phyloP scores from a whole-genome alignment of 305 asterid genomes.

The Solanum hybrid region DNA sequence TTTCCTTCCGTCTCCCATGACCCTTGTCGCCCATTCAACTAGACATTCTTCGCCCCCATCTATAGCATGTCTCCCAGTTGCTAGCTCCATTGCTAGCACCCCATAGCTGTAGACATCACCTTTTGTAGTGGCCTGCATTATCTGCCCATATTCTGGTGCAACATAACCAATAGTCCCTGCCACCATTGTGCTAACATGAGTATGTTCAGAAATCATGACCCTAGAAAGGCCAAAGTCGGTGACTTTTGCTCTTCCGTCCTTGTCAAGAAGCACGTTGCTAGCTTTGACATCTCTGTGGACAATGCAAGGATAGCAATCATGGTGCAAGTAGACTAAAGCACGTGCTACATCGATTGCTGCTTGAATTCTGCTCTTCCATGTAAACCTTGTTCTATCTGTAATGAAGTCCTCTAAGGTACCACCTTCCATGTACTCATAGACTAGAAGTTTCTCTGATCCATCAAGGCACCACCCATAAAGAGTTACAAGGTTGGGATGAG shows the following conservation, averaged over 20 bases:
- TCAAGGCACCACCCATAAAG: slow-evolving; percentile 64
- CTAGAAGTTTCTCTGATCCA: slow-evolving; percentile 41
- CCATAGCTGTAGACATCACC: slow-evolving; percentile 78
- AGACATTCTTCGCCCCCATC: slow-evolving; percentile 23
- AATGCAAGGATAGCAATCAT: slow-evolving; percentile 48
- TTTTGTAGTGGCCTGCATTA: slow-evolving; percentile 50
- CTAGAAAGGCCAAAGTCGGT: slow-evolving; percentile 71
- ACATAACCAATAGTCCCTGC: slow-evolving; percentile 69
- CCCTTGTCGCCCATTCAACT: slow-evolving; percentile 13
- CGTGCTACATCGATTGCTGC: slow-evolving; percentile 44
- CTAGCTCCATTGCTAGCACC: slow-evolving; percentile 62
- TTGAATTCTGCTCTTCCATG: slow-evolving; percentile 39
- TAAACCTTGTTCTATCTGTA: slow-evolving; percentile 35
- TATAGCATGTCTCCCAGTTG: slow-evolving; percentile 58
- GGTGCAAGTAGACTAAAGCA: slow-evolving; percentile 58
- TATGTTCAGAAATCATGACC: slow-evolving; percentile 40
- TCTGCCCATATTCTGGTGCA: slow-evolving; percentile 65
- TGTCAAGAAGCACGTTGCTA: slow-evolving; percentile 52
- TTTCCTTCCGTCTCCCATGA: slow-evolving; percentile 7
- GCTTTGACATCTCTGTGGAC: slow-evolving; percentile 65
- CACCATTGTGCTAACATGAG: slow-evolving; percentile 58
- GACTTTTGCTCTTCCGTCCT: slow-evolving; percentile 41
- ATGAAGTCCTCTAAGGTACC: slow-evolving; percentile 52
- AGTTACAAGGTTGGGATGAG: slow-evolving; percentile 55
- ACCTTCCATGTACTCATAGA: slow-evolving; percentile 59